Evolutionary conservation across 768 basidiomycete genomes (phyloP), one percentile per base, ranked within the genome.

Genomic region (Rubroboletus satanas): DNA sequence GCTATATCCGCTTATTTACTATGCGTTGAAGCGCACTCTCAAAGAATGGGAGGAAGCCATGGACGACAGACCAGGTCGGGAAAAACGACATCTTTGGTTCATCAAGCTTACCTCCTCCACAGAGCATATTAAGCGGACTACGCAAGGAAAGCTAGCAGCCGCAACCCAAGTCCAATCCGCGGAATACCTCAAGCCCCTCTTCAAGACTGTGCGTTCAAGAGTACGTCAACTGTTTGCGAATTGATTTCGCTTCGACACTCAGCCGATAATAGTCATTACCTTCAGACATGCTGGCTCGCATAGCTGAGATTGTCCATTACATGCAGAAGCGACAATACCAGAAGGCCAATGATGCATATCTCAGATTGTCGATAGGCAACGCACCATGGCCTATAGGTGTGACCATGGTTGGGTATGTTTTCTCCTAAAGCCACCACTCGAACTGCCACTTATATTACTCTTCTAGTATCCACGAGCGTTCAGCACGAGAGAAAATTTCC

Each of bases 331-430:
- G 97, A 29, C 85, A 95, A 69, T 99, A 99, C 63, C 93, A 98
- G 70, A 82, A 79, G 51, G 96, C 97, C 3, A 99, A 98, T 64
- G 97, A 99, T 68, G 88, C 95, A 0, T 99, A 99, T 70, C 83
- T 99, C 23, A 88, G 97, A 7, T 77, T 99, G 37, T 94, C 92
- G 6, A 99, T 99, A 59, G 97, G 97, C 33, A 99, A 97, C 64
- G 96, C 97, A 0, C 95, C 97, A 3, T 99, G 97, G 97, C 97
- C 97, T 2, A 99, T 99, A 65, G 97, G 97, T 41, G 97, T 99
- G 9, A 99, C 97, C 57, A 96, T 96, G 90, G 97, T 98, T 75
- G 95, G 93, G 93, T 93, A 72, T 37, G 86, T 77, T 11, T 38
- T 51, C 42, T 29, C 39, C 14, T 23, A 21, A 12, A 14, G 1